These are phyloP conservation scores for Acmispon strigosus DNA, from an alignment of 306 rosid species.

Conservation along the genomic window DNA sequence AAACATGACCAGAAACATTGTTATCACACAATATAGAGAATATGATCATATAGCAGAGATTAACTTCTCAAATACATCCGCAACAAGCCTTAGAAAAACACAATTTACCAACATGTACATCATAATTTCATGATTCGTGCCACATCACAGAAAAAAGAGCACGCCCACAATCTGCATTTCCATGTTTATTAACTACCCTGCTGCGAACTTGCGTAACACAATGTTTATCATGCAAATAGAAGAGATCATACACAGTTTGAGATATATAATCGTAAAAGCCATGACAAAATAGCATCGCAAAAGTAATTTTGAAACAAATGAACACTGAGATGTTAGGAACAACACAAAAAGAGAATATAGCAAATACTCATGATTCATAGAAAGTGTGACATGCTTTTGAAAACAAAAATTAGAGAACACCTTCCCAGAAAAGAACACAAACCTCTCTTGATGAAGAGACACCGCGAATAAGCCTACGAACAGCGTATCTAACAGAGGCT, in stretches of 20 bases:
- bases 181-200: not conserved
- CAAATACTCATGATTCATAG: no score
- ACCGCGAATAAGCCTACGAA: conserved; percentile 86
- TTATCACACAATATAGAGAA: not conserved
- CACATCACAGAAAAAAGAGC: not conserved
- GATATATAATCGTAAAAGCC: no score
- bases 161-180: not conserved
- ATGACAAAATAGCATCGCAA: not conserved
- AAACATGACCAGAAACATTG: not conserved
- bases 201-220: not conserved
- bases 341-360: not conserved
- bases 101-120: no score
- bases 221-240: not conserved
- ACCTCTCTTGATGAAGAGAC: conserved; percentile 97
- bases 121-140: not conserved
- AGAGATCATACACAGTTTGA: not conserved
- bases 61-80: not conserved
- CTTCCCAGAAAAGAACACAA: not conserved
- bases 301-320: not conserved
- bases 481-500: conserved; percentile 88
- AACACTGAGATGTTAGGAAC: not conserved
- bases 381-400: no score
- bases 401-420: not conserved
- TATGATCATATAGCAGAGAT: not conserved
- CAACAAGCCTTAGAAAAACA: not conserved